Conservation (phyloP, 106 monocot genomes). For the Triglochin maritima region DNA sequence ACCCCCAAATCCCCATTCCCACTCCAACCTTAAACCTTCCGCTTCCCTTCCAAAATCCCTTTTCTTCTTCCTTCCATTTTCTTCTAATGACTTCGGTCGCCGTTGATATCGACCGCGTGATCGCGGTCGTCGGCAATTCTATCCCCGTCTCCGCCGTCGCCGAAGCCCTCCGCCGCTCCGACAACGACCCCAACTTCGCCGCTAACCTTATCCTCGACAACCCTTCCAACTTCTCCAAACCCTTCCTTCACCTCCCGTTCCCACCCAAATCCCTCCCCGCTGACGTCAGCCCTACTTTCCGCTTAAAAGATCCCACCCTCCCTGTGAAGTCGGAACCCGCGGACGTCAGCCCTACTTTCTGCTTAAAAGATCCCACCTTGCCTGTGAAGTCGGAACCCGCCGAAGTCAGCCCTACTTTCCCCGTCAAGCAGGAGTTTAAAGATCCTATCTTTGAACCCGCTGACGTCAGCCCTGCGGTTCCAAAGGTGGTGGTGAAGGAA, state of each 20-base stretch:
- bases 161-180: conserved; percentile 34
- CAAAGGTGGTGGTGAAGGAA: neutral
- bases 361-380: too few species aligned
- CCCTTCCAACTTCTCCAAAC: conserved; percentile 4
- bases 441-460: neutral
- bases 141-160: conserved; percentile 19
- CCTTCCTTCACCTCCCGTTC: too few species aligned
- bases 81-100: neutral
- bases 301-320: too few species aligned
- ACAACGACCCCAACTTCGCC: conserved; percentile 52
- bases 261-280: too few species aligned
- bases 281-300: too few species aligned
- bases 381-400: neutral
- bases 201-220: conserved; percentile 60
- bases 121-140: conserved; percentile 26
- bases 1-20: neutral
- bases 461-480: neutral
- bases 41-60: neutral
- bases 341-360: neutral
- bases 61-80: neutral
- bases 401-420: neutral
- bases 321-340: neutral
- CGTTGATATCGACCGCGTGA: conserved; percentile 21
- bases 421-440: neutral
- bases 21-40: neutral